Evolutionary conservation across 371 early-diverging fungal species (phyloP), one percentile per base, ranked within the genome.

Genomic region (Zancudomyces culisetae): DNA sequence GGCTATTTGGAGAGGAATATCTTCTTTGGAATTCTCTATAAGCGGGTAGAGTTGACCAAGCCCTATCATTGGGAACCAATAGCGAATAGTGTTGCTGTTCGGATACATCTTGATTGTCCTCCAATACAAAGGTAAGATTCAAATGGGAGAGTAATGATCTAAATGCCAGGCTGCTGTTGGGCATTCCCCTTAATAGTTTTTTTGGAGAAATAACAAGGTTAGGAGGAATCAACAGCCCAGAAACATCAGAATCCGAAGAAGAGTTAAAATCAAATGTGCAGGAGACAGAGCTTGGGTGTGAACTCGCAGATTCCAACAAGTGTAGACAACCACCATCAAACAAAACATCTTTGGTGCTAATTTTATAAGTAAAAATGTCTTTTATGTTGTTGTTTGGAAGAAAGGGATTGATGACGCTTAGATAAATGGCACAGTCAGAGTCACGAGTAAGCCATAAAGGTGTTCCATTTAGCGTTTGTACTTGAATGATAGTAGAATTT

Each of bases 161-260:
- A 42, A 68, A 66, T 8, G 56, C 43, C 49, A 65, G 55, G 1
- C 68, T 61, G 29, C 52, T 59, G n/a, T n/a, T n/a, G n/a, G n/a
- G n/a, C 68, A 67, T 67, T 26, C 68, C 68, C 0, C 56, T 61
- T 41, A 67, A 52, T 6, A 67, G 69, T 48, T 67, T 67, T 18
- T 53, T 41, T 10, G 60, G 57, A 4, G 68, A 65, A 43, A 67
- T 56, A 30, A 61, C 61, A 13, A 67, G 59, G 21, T 67, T 62
- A 27, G 52, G 40, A 2, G 68, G 68, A n/a, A 67, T 51, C 28
- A 67, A 57, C 26, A 67, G 53, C 10, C 62, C 4, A 8, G 45
- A 43, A n/a, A 4, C 4, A 10, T 12, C 8, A 4, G 45, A 43
- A 8, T 22, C 8, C 8, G 8, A n/a, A 20, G 8, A 4, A 43